A percentile compares a stretch with the other conserved stretches of the same genome.
Evolutionary conservation across 768 basidiomycete species (phyloP).

Genomic region (Auriscalpium vulgare): DNA sequence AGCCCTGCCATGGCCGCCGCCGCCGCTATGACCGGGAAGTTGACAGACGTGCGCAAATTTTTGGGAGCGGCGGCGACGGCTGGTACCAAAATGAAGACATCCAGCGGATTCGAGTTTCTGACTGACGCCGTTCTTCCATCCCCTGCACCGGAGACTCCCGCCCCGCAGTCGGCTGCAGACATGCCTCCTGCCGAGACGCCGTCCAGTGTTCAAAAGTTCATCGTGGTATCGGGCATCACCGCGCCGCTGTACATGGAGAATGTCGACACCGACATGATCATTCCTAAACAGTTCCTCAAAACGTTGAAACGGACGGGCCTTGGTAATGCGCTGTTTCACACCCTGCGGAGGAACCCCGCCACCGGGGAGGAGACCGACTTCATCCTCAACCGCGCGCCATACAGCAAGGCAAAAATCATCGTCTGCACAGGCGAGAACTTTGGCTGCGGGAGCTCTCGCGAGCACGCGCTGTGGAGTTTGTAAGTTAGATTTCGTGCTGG

Average conservation of each 20-base stretch:
- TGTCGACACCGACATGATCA: conserved; percentile 62
- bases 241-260: conserved; percentile 48
- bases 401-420: conserved; percentile 42
- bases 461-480: conserved; percentile 55
- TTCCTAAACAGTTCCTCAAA: conserved; percentile 61
- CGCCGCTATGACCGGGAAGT: conserved; percentile 49
- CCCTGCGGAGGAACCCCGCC: conserved; percentile 40
- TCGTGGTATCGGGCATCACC: conserved; percentile 41
- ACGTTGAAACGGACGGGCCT: conserved; percentile 59
- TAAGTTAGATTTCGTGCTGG: conserved; percentile 18
- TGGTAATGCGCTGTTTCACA: conserved; percentile 49
- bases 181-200: conserved; percentile 23
- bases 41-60: conserved; percentile 52
- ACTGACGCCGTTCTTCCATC: conserved; percentile 46
- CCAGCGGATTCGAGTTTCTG: conserved; percentile 69
- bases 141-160: conserved; percentile 24
- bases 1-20: conserved; percentile 65
- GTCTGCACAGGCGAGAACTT: conserved; percentile 57
- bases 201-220: conserved; percentile 34
- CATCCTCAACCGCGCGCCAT: conserved; percentile 52
- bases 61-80: conserved; percentile 26
- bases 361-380: conserved; percentile 51
- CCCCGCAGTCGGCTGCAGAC: conserved; percentile 13
- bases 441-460: conserved; percentile 53
- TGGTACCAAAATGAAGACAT: conserved; percentile 53